Evolutionary conservation across 2,329 filamentous ascomycete genomes (phyloP).

Genomic region (Neobulgaria alba): DNA sequence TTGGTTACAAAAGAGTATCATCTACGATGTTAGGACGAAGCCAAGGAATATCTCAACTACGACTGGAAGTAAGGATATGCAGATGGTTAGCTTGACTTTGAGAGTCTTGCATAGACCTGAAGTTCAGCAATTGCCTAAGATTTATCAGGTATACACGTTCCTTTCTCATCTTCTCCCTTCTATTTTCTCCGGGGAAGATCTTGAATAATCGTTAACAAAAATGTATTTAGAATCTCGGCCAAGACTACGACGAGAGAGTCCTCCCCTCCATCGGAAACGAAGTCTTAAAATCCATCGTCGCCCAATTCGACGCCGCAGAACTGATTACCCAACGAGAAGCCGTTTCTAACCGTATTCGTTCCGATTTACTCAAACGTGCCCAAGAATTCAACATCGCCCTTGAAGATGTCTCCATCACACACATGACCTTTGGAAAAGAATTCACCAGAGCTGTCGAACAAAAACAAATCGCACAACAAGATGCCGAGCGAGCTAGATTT

Average conservation of each 20-base stretch:
- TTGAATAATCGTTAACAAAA: conserved; percentile 1
- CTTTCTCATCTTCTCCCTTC: too few relatives aligned
- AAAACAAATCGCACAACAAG: conserved; percentile 99
- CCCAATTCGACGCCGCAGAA: conserved; percentile 97
- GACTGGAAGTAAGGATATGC: conserved; percentile 95
- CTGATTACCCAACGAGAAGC: conserved; percentile 98
- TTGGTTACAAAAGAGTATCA: conserved; percentile 89
- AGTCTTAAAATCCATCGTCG: conserved; percentile 96
- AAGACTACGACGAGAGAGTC: conserved; percentile 97
- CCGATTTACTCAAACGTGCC: conserved; percentile 85
- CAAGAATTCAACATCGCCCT: conserved; percentile 98
- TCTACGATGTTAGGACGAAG: conserved; percentile 96
- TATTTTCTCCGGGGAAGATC: too few relatives aligned
- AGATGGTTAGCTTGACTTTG: conserved; percentile 98
- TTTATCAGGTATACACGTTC: conserved; percentile 73
- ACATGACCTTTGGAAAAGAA: conserved; percentile 99
- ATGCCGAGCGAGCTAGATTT: conserved; percentile 93
- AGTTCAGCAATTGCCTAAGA: conserved; percentile 86
- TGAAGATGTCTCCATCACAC: conserved; percentile 97
- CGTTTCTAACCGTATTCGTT: conserved; percentile 87
- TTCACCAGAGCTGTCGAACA: conserved; percentile 98
- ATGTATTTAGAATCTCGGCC: conserved; percentile 70
- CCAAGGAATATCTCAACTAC: conserved; percentile 96
- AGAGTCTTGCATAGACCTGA: conserved; percentile 92
- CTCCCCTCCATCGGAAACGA: conserved; percentile 98